Conservation (phyloP, 139 green algal genomes). For the Chlamydomonas sp. region DNA sequence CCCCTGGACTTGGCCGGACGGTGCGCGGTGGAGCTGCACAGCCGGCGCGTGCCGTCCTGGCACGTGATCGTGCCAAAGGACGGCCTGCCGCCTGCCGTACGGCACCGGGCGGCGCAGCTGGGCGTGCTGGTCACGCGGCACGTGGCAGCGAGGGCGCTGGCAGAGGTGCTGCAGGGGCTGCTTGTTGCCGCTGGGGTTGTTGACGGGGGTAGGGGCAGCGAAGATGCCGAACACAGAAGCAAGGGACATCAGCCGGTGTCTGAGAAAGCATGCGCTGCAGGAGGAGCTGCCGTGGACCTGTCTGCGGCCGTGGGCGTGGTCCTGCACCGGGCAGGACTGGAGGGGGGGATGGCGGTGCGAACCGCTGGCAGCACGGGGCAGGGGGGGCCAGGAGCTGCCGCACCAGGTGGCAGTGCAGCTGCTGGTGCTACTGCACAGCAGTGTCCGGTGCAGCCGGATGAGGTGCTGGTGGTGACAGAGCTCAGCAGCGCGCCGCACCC, state of each 20-base stretch:
- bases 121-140: background rate
- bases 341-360: conserved; percentile 9
- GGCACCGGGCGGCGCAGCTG: background rate
- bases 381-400: background rate
- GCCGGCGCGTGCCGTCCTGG: background rate
- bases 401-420: background rate
- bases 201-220: background rate
- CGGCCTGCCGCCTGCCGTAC: background rate
- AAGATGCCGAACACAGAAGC: background rate
- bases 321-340: conserved; percentile 7
- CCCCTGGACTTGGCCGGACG: background rate
- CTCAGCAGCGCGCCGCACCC: background rate
- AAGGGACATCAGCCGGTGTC: background rate
- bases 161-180: background rate
- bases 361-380: background rate
- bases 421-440: background rate
- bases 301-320: background rate
- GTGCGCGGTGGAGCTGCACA: background rate
- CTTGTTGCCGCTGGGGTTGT: background rate
- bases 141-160: background rate
- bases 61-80: background rate
- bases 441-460: background rate
- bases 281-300: background rate
- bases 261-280: background rate
- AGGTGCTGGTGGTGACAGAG: conserved; percentile 2